These are phyloP conservation scores for Lepidium didymum DNA, from an alignment of 345 rosid genomes.

Conservation along the genomic window DNA sequence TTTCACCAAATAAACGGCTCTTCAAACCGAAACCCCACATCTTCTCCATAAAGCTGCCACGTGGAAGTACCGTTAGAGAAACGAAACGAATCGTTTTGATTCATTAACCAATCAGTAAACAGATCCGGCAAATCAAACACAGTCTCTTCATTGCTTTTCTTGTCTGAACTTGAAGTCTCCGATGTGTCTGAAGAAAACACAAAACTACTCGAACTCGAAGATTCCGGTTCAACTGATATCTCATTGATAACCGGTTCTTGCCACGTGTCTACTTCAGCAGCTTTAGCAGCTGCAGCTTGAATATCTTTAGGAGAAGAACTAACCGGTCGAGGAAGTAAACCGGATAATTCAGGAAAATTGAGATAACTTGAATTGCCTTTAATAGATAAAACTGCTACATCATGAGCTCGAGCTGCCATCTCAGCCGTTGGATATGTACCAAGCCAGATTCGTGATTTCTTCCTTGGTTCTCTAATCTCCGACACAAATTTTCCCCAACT, in stretches of 20 bases:
- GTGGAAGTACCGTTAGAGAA: constrained; percentile 32
- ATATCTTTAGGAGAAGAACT: constrained; percentile 63
- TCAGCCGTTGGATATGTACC: constrained; percentile 84
- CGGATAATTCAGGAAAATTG: constrained; percentile 66
- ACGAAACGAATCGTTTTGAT: constrained; percentile 31
- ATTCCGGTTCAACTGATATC: not conserved
- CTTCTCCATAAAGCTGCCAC: constrained; percentile 59
- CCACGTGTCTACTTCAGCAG: constrained; percentile 45
- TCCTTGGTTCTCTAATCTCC: constrained; percentile 80
- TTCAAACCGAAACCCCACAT: constrained; percentile 44
- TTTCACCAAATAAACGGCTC: constrained; percentile 45
- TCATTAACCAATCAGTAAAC: constrained; percentile 30
- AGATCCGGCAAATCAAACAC: constrained; percentile 92
- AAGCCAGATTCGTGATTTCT: constrained; percentile 91
- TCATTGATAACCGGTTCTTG: not conserved
- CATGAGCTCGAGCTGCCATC: constrained; percentile 98
- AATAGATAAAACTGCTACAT: constrained; percentile 73
- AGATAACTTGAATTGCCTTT: constrained; percentile 68
- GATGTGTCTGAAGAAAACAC: constrained; percentile 26
- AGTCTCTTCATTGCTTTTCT: constrained; percentile 39
- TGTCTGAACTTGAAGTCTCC: constrained; percentile 27
- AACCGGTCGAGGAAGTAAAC: constrained; percentile 60
- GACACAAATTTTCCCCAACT: constrained; percentile 99
- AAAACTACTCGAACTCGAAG: constrained; percentile 20
- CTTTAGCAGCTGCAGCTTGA: constrained; percentile 77